Base-by-base conservation (phyloP, 2,329 filamentous ascomycete genomes). In the Ophiostoma piceae region DNA sequence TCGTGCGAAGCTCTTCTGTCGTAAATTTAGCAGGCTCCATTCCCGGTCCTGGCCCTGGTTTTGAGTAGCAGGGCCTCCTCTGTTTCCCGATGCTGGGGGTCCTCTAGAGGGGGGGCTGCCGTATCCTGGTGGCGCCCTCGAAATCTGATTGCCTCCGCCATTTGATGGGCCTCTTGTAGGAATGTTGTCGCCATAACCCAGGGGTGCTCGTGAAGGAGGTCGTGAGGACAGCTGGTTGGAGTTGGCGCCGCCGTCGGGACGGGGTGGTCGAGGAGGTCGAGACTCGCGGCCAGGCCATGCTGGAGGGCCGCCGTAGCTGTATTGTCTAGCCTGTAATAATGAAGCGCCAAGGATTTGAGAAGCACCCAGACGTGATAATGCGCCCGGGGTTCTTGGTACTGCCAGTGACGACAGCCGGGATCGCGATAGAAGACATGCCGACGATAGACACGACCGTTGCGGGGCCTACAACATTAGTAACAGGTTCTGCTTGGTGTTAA, bases 21-120 rank as follows among this genome's bases (percentile, higher is more conserved):
- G 66, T 29, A 41, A 57, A 5, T 47, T 35, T 6, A 71, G 37
- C 43, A 68, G 68, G 7, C 68, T 47, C 70, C 70, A 71, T 60
- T 37, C 60, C 9, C 35, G 60, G 19, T 68, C 57, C 35, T 66
- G 39, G 14, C 69, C 29, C 54, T 43, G 37, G 16, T n/a, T 6
- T 8, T 43, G 9, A 16, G 9, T n/a, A 51, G 19, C 29, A 54
- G 11, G 7, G 12, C 41, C n/a, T 29, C n/a, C 22, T 29, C 9
- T 43, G 47, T 32, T 57, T n/a, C 43, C 64, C 3, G 7, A 14
- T 57, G 51, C 11, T 4, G 51, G n/a, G n/a, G 2, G n/a, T 14
- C 51, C n/a, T 57, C n/a, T 57, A 3, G 51, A 26, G n/a, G n/a
- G 8, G 51, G n/a, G 8, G 51, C n/a, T 57, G 51, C n/a, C 12